phyloP scores from a whole-genome alignment of 192 early-diverging fungal genomes.

The Podila horticola region DNA sequence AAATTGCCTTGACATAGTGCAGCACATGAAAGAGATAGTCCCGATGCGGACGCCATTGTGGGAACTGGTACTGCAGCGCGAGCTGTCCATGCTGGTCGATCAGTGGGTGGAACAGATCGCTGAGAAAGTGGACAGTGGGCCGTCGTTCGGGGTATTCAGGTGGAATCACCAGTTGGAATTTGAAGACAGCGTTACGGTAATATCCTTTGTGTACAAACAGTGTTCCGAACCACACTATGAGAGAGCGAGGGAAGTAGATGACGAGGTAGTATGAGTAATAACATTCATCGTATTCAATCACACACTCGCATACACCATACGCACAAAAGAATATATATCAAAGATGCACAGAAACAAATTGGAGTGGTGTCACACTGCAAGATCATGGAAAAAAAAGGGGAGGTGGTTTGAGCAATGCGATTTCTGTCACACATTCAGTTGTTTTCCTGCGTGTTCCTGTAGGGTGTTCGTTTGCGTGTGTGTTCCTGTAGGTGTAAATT shows the following conservation, averaged over 20 bases:
- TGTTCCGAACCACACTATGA: constrained; percentile 82
- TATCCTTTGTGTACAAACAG: constrained; percentile 92
- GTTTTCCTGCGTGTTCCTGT: too few species aligned
- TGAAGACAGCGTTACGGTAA: constrained; percentile 89
- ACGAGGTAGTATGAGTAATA: too few species aligned
- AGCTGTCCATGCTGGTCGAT: constrained; percentile 77
- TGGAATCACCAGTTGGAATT: constrained; percentile 86
- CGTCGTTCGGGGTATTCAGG: constrained; percentile 77
- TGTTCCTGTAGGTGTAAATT: too few species aligned
- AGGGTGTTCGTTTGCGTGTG: too few species aligned
- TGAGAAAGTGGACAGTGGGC: constrained; percentile 78
- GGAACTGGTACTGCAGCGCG: constrained; percentile 80
- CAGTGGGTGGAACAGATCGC: constrained; percentile 87
- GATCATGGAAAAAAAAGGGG: too few species aligned
- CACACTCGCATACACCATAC: too few species aligned
- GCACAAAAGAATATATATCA: too few species aligned
- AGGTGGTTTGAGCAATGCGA: too few species aligned
- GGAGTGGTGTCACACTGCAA: too few species aligned
- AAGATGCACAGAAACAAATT: too few species aligned
- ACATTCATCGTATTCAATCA: too few species aligned
- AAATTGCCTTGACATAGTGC: constrained; percentile 88
- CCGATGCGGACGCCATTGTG: constrained; percentile 82
- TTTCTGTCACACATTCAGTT: too few species aligned
- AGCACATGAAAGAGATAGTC: constrained; percentile 88
- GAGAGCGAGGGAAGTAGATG: background rate